Evolutionary conservation across 148 eudicot species (phyloP), one percentile per base, ranked within the genome.

Genomic region (Nepenthes gracilis): DNA sequence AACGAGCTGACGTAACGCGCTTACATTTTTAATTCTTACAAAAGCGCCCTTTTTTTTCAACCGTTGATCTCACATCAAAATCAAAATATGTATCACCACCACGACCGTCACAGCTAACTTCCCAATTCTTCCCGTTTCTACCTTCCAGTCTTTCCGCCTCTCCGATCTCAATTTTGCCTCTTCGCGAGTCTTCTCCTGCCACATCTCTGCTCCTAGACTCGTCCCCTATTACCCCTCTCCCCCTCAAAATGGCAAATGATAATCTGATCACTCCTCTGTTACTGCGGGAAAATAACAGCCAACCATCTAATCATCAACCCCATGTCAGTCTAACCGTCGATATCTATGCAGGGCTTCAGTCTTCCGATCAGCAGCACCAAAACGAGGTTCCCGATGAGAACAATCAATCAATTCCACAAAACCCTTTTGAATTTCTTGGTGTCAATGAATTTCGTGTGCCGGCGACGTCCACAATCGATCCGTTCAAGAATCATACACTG

Each of bases 401-500:
- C 14, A 48, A 55, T n/a, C 47, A 47, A 8, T 48, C 45, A 12
- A 4, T 58, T 12, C 65, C 55, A 2, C 68, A 62, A 54, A 79
- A 74, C 66, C 89, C 89, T 1, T 85, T 66, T 63, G 69, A 55
- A 55, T 79, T 87, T 55, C 67, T 85, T 47, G 90, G 93, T 10
- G 65, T 77, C 23, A 67, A 52, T 51, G 79, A 65, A 36, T 74
- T 77, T 61, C 70, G 51, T 11, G 71, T 75, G 14, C 84, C 85
- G 7, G 58, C 38, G 13, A 35, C 90, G 6, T 64, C 80, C 2
- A 74, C 88, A 0, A 60, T 87, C 5, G 96, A 92, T 54, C 98
- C 98, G 57, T 92, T 88, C 50, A 63, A 89, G 64, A 92, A 92
- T 76, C 86, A 85, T 43, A 92, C 96, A 33, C 60, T 61, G 9